Conservation (phyloP, 164 flowering plant species). For the Sedum album region DNA sequence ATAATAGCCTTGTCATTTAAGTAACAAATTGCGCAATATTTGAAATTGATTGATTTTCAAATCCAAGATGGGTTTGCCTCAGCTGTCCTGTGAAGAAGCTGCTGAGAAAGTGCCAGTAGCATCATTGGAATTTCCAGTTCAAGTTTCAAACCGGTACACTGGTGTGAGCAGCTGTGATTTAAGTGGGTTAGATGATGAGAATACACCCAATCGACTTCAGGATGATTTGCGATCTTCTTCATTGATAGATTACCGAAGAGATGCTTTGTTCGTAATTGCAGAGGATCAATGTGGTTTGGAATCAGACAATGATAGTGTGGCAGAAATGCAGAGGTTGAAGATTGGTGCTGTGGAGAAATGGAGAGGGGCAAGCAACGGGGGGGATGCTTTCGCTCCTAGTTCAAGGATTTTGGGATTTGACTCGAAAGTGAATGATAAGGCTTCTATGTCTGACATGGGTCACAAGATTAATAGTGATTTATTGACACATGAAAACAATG, state of each 20-base stretch:
- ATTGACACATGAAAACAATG: not conserved
- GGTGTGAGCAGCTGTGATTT: slow-evolving; percentile 7
- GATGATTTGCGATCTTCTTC: not conserved
- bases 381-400: not conserved
- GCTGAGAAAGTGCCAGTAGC: not conserved
- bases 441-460: not conserved
- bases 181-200: not conserved
- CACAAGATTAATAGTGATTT: not conserved
- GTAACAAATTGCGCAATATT: not conserved
- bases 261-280: not conserved
- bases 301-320: not conserved
- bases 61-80: not conserved
- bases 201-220: not conserved
- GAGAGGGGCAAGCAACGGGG: not conserved
- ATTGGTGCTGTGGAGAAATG: not conserved
- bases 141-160: not conserved
- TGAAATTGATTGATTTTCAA: not conserved
- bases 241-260: slow-evolving; percentile 5
- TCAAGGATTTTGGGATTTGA: not conserved
- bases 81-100: not conserved
- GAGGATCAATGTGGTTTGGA: not conserved
- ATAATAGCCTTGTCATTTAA: not conserved
- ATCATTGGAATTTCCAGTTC: not conserved
- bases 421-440: not conserved
- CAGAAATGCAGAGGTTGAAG: not conserved